Base-by-base conservation (phyloP, 1,284 basidiomycete species). In the Irpex sp. region DNA sequence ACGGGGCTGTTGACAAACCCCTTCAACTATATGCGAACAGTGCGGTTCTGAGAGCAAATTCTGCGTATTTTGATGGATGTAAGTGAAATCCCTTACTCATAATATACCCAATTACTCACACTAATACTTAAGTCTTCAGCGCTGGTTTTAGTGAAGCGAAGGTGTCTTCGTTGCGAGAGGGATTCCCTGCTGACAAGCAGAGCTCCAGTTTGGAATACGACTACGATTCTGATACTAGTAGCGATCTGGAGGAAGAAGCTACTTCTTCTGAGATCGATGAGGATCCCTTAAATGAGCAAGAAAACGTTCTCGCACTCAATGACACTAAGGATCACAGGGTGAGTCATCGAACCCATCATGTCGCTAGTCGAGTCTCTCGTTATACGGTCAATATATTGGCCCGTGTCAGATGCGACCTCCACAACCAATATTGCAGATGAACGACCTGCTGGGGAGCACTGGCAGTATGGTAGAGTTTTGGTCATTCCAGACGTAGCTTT, bases 161-260 rank as follows among this genome's bases (percentile, higher is more conserved):
- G 11, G 8, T 61, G 1, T 6, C 58, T 1, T 61, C 67, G 31
- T 51, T 67, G 56, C 60, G 68, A 17, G 62, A 61, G 1, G 58
- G 59, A 0, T 69, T 64, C 36, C 68, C 69, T 0, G 15, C 57
- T 2, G 47, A 57, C 8, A 57, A 65, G 2, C 4, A 44, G 1
- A 3, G 59, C 4, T 51, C 7, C 6, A 66, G 62, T 1, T 34
- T 54, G 4, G 47, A 59, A 11, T 71, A 71, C 38, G 69, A 66
- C 19, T 70, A 72, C 57, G 36, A 36, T 13, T 64, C 36, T 17
- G 69, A 72, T 57, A 72, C n/a, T n/a, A n/a, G n/a, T n/a, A n/a
- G 70, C 51, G 70, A 72, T 37, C 58, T 72, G 0, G 71, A 62
- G 17, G 51, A 49, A 15, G 48, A 51, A 51, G 6, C 9, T 8